Base-by-base conservation (phyloP, 257 asterid genomes). In the Salvia hispanica region DNA sequence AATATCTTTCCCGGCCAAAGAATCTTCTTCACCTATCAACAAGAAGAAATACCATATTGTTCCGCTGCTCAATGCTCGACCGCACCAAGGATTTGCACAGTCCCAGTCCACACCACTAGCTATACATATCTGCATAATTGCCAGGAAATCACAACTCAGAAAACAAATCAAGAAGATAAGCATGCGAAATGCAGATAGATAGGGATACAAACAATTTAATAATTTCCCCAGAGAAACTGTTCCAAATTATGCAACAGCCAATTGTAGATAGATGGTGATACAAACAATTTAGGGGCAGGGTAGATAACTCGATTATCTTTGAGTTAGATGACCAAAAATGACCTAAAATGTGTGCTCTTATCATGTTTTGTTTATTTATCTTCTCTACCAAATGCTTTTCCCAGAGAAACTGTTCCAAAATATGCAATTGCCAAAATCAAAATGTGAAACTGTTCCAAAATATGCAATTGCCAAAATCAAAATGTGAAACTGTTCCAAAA, bases 61-160 rank as follows among this genome's bases (percentile, higher is more conserved):
- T 74, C 67, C 15, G n/a, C 52, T 18, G 63, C 63, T 66, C 67
- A 42, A 25, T 25, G 31, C 31, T 25, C 31, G 31, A 63, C 71
- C 36, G 77, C 55, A 54, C 68, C 54, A 46, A 52, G 68, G 67
- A 55, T 37, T 25, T 64, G 50, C 62, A 34, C 52, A 50, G 6
- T 10, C 59, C 21, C 37, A 40, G 11, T 58, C 69, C 39, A 1
- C 69, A 36, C 31, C 31, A 25, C 77, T 79, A 79, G 78, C 82
- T 79, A 76, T 73, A 79, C 28, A 71, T 58, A 74, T 76, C 86
- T 79, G 86, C 84, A 67, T 55, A 50, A 78, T 10, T 39, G 43
- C 31, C 48, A 74, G 18, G 53, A 62, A 69, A 69, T 36, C 76
- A 28, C 40, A 43, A 25, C 31, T 55, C 64, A 73, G 71, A 44